phyloP scores from a whole-genome alignment of 2,329 filamentous ascomycete genomes.

The Ophiostoma angusticollis region DNA sequence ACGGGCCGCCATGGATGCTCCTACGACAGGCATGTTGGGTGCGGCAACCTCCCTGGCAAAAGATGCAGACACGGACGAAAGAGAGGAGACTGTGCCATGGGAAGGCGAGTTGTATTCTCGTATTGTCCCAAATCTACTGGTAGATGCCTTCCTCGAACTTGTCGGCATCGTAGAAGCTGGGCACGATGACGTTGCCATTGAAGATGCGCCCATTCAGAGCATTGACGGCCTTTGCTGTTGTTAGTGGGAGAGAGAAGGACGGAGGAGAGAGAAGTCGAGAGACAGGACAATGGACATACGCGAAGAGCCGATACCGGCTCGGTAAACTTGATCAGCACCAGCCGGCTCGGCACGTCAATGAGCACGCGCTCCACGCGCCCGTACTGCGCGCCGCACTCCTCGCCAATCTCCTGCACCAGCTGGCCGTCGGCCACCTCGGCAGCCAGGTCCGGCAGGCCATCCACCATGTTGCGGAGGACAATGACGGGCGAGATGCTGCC shows the following conservation, averaged over 20 bases:
- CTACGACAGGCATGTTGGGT: no score
- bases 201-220: constrained; percentile 79
- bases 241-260: no score
- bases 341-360: constrained; percentile 50
- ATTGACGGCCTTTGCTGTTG: constrained; percentile 85
- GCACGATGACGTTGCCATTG: constrained; percentile 72
- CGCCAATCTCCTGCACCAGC: constrained; percentile 86
- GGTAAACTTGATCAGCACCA: constrained; percentile 91
- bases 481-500: constrained; percentile 63
- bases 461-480: constrained; percentile 71
- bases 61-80: no score
- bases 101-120: no score
- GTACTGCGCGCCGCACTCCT: constrained; percentile 74
- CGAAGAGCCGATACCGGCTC: constrained; percentile 71
- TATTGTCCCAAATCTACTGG: no score
- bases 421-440: constrained; percentile 57
- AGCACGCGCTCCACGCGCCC: constrained; percentile 70
- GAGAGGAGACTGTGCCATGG: no score
- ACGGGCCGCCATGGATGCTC: no score
- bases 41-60: no score
- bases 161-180: constrained; percentile 69
- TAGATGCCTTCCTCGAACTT: constrained; percentile 58
- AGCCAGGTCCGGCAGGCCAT: constrained; percentile 63
- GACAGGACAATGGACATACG: constrained; percentile 42
- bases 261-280: background rate